Base-by-base conservation (phyloP, 257 asterid genomes). In the Solanum sparsipilum region DNA sequence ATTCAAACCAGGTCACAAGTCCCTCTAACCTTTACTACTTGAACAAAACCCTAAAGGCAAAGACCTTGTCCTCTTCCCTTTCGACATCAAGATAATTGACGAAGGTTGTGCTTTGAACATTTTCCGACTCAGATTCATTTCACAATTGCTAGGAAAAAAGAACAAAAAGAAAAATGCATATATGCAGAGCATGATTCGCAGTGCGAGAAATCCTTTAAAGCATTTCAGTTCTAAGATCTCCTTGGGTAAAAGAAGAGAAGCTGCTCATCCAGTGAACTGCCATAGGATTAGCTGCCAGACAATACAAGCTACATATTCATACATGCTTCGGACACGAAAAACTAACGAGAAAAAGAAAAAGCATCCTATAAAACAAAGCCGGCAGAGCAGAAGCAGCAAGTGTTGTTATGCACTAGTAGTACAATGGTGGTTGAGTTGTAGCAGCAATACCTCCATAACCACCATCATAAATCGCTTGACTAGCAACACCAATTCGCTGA, bases 401-500 rank as follows among this genome's bases (percentile, higher is more conserved):
- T 79, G 67, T 16, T 16, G 48, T 27, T 27, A 27, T 81, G 34
- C 41, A 81, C 92, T 94, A 94, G 85, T 93, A 93, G 75, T 93
- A 95, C 92, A 94, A 36, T 27, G 93, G 95, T 35, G 92, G 96
- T 85, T 92, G 96, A 13, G 35, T 27, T 84, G 94, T 29, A 1
- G 95, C 67, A 58, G 90, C 88, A 9, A 91, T 88, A 88, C 90
- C 67, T 0, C 93, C 88, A 67, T 93, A 94, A 16, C 93, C 94
- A 68, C 92, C 93, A 82, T 92, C 94, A 12, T 94, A 94, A 76
- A 95, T 90, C 1, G 92, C 91, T 87, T 92, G 98, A 73, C 88
- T 89, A 21, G 93, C 92, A 9, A 92, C 92, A 6, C 93, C 94
- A 35, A 94, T 90, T 79, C 94, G 94, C 85, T 93, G 98, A 25